Percentiles rank a stretch among this genome's conserved stretches.
Evolutionary conservation across 768 basidiomycete genomes (phyloP).

Genomic region (Leccinum variicolor): DNA sequence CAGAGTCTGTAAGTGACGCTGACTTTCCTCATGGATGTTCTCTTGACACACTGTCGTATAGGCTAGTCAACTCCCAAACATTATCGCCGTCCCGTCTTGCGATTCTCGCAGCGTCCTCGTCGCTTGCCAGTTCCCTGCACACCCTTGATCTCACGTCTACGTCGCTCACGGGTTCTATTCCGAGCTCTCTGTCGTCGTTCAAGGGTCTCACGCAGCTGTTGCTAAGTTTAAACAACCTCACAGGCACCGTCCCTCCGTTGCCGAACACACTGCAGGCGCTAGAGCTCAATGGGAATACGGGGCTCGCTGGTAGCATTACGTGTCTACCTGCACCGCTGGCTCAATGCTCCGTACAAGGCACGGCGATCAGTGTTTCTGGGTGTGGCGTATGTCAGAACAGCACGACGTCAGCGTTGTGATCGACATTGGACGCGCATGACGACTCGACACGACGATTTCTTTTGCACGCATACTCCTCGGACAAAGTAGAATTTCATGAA

Average conservation of each 20-base stretch:
- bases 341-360: slow-evolving; percentile 24
- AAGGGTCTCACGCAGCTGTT: slow-evolving; percentile 36
- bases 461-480: not conserved
- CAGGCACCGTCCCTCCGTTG: slow-evolving; percentile 34
- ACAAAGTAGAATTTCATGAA: slow-evolving; percentile 1
- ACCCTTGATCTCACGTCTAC: slow-evolving; percentile 40
- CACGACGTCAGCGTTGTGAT: slow-evolving; percentile 4
- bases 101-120: slow-evolving; percentile 28
- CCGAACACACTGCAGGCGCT: slow-evolving; percentile 35
- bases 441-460: slow-evolving; percentile 1
- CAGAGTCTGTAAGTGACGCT: slow-evolving; percentile 36
- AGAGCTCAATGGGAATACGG: slow-evolving; percentile 35
- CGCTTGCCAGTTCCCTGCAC: slow-evolving; percentile 32
- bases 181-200: slow-evolving; percentile 32
- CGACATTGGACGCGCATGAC: not conserved
- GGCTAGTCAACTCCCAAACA: slow-evolving; percentile 36
- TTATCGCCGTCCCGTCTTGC: slow-evolving; percentile 33
- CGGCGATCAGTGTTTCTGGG: slow-evolving; percentile 17
- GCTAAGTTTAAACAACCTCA: slow-evolving; percentile 37
- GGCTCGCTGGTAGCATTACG: slow-evolving; percentile 29
- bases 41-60: slow-evolving; percentile 13
- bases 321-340: slow-evolving; percentile 13
- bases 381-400: slow-evolving; percentile 23
- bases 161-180: slow-evolving; percentile 37
- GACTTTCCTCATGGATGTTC: not conserved